Conservation (phyloP, 1,284 basidiomycete genomes). For the Fomitopsis pinicola region DNA sequence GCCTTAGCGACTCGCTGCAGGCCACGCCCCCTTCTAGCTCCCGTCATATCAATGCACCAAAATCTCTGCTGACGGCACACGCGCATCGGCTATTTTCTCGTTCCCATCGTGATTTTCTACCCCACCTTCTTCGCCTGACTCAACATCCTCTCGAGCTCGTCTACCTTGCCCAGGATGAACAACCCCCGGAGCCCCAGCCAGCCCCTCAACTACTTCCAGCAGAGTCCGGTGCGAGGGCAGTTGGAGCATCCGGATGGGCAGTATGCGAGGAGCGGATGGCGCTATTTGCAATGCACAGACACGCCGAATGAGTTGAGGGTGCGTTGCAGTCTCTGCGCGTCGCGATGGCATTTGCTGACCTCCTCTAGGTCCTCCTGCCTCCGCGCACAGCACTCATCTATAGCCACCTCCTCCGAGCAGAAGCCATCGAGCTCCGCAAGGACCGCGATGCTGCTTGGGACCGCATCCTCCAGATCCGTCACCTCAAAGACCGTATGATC, state of each 20-base stretch:
- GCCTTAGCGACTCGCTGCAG: neutral
- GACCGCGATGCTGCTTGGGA: slow-evolving; percentile 55
- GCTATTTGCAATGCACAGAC: slow-evolving; percentile 71
- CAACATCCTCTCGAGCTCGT: slow-evolving; percentile 7
- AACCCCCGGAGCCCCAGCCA: slow-evolving; percentile 21
- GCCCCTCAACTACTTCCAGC: slow-evolving; percentile 49
- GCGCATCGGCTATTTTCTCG: slow-evolving; percentile 5
- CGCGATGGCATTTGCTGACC: neutral
- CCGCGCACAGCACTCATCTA: slow-evolving; percentile 70
- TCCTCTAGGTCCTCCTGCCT: slow-evolving; percentile 57
- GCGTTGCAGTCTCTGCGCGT: slow-evolving; percentile 9
- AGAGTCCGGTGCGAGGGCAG: slow-evolving; percentile 67
- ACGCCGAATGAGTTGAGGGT: slow-evolving; percentile 71
- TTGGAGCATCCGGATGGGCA: slow-evolving; percentile 55
- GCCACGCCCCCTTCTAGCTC: neutral
- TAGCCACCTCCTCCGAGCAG: slow-evolving; percentile 56
- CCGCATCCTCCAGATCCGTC: slow-evolving; percentile 64
- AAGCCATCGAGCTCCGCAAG: slow-evolving; percentile 54
- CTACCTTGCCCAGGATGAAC: slow-evolving; percentile 12
- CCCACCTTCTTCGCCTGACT: slow-evolving; percentile 2
- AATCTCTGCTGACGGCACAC: neutral
- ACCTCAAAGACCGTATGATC: slow-evolving; percentile 74
- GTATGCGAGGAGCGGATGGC: slow-evolving; percentile 51
- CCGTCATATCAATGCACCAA: neutral
- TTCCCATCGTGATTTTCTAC: slow-evolving; percentile 4